phyloP scores from a whole-genome alignment of 768 basidiomycete species.

The Lactarius trivialis region DNA sequence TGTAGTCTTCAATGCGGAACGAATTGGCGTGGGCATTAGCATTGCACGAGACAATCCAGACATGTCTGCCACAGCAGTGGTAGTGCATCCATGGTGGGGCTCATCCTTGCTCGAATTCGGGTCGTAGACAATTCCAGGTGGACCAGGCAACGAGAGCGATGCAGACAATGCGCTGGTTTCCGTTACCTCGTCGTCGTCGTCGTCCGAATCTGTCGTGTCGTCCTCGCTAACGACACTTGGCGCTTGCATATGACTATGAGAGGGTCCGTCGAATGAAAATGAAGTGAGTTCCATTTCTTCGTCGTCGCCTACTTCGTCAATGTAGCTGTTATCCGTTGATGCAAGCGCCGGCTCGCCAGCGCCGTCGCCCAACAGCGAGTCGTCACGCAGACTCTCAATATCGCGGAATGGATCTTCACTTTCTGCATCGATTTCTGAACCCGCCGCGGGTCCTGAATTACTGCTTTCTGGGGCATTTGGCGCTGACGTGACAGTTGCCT shows the following conservation, averaged over 20 bases:
- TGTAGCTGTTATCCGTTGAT: conserved; percentile 28
- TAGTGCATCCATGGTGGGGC: conserved; percentile 14
- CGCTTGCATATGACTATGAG: conserved; percentile 35
- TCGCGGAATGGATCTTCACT: conserved; percentile 91
- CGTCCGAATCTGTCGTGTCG: conserved; percentile 38
- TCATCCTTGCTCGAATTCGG: conserved; percentile 19
- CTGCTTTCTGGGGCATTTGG: conserved; percentile 27
- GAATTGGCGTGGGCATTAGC: conserved; percentile 32
- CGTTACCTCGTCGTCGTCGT: conserved; percentile 24
- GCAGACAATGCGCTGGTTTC: conserved; percentile 25
- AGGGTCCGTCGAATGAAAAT: conserved; percentile 63
- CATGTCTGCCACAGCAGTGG: conserved; percentile 10
- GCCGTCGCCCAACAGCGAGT: conserved; percentile 22
- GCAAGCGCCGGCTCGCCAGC: conserved; percentile 12
- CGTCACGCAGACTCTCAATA: conserved; percentile 75
- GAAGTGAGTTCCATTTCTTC: conserved; percentile 65
- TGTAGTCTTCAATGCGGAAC: conserved; percentile 38
- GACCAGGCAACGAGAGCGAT: conserved; percentile 20
- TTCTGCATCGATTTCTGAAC: conserved; percentile 38
- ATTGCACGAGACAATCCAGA: conserved; percentile 10
- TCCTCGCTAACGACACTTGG: conserved; percentile 28
- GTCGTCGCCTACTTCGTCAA: conserved; percentile 51
- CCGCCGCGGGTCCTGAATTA: conserved; percentile 28
- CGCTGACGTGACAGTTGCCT: conserved; percentile 39
- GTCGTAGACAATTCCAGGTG: conserved; percentile 10